Conservation (phyloP, 345 rosid species). For the Reutealis trisperma region DNA sequence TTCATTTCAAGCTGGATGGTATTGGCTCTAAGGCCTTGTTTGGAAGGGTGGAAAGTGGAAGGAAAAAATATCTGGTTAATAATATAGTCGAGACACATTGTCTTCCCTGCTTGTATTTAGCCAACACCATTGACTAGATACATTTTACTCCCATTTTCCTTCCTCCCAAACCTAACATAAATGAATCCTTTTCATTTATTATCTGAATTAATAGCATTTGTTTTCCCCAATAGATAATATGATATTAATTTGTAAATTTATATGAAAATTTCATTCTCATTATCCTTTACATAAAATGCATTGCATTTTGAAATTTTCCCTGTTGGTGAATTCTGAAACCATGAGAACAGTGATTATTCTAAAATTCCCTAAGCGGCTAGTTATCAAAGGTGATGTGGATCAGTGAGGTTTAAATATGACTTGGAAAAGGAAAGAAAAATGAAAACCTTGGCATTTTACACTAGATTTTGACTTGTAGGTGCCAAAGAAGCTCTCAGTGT, state of each 20-base stretch:
- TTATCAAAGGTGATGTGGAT: neutral
- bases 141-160: no score
- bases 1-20: neutral
- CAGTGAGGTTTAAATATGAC: neutral
- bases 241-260: neutral
- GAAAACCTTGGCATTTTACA: neutral
- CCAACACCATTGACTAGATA: no score
- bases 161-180: neutral
- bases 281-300: neutral
- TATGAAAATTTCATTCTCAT: neutral
- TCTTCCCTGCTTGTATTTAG: no score
- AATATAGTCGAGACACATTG: no score
- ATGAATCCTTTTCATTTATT: neutral
- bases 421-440: neutral
- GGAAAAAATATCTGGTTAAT: no score
- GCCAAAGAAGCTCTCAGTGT: constrained; percentile 38
- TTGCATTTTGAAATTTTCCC: neutral
- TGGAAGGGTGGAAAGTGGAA: no score
- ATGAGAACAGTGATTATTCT: neutral
- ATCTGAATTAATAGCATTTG: neutral
- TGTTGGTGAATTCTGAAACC: neutral
- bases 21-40: neutral
- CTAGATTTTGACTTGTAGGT: constrained; percentile 23
- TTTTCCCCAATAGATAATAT: neutral
- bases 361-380: neutral